These are phyloP conservation scores for Aspergillus incahuasiensis DNA, from an alignment of 495 filamentous ascomycete genomes.

Conservation along the genomic window DNA sequence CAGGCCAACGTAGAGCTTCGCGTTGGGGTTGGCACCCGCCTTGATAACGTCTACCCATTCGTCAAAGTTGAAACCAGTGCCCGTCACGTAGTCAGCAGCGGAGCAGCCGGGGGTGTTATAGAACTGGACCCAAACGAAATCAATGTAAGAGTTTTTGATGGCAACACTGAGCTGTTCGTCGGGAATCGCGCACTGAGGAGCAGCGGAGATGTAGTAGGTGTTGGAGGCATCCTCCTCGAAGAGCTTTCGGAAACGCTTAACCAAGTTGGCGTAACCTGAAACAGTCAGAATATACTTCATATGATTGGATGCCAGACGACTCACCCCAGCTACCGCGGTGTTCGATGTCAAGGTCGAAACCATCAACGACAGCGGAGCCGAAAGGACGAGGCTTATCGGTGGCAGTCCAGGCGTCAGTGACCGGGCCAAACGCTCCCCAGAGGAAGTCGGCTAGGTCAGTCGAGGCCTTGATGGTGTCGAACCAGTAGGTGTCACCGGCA, in stretches of 20 bases:
- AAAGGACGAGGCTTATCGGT: conserved; percentile 53
- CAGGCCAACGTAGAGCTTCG: conserved; percentile 62
- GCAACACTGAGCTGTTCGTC: conserved; percentile 52
- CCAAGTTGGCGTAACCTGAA: conserved; percentile 42
- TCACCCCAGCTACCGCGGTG: conserved; percentile 40
- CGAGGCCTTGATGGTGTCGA: conserved; percentile 29
- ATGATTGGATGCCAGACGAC: conserved; percentile 10
- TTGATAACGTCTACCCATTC: conserved; percentile 62
- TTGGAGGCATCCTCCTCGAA: conserved; percentile 42
- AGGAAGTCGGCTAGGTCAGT: conserved; percentile 54
- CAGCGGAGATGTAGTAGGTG: conserved; percentile 58
- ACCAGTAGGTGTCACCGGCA: conserved; percentile 36
- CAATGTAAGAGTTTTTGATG: conserved; percentile 47
- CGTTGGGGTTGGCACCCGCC: conserved; percentile 49
- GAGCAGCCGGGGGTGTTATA: conserved; percentile 59
- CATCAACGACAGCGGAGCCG: conserved; percentile 56
- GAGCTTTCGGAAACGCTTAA: conserved; percentile 46
- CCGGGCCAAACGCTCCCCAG: conserved; percentile 61
- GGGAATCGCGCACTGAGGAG: conserved; percentile 60
- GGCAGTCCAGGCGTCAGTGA: conserved; percentile 30
- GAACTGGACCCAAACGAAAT: conserved; percentile 68
- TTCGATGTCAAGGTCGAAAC: conserved; percentile 70
- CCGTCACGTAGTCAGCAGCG: conserved; percentile 40
- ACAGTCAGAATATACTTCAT: conserved; percentile 12
- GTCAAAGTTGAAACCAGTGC: conserved; percentile 59